Evolutionary conservation across 1,284 basidiomycete species (phyloP), one percentile per base, ranked within the genome.

Genomic region (Porogramme epimiltina): DNA sequence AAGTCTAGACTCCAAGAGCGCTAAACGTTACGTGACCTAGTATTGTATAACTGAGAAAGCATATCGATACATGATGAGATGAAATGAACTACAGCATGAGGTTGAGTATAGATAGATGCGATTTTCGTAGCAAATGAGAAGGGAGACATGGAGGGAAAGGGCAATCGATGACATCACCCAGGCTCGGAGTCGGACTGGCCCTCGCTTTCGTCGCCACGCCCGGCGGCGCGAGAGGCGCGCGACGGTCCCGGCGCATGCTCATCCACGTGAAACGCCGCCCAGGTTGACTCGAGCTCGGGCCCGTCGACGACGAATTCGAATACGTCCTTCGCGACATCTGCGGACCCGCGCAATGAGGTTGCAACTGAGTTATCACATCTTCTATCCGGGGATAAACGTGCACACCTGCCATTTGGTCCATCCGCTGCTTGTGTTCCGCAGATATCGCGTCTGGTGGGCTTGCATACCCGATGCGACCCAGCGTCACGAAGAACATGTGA

Each of bases 401-500:
- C 56, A n/a, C 63, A 85, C 89, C 86, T 56, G 75, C 71, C 24
- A 84, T 68, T 41, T 73, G 69, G 55, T 78, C 75, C 25, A 89
- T 63, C 41, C 76, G 73, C 19, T 66, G 60, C 52, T 71, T 76
- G n/a, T 74, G 68, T 37, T 74, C 70, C 11, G 59, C 51, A 16
- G 76, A 72, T 25, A 89, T 65, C 76, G 82, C 87, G 26, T 81
- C 77, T 8, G 89, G 88, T 3, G 81, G 72, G 44, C 84, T 82
- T 2, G 85, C 84, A 59, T 84, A 93, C 48, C 84, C 83, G 49
- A 94, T 73, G 50, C 86, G 74, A 24, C 91, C 89, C 47, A 95
- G 79, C 3, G 84, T 81, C 9, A 91, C 82, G 31, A 87, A 81
- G 62, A 92, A 92, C 60, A 85, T 76, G 62, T 93, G 85, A n/a